Evolutionary conservation across 495 filamentous ascomycete species (phyloP).

Genomic region (Penicillium maclennaniae): DNA sequence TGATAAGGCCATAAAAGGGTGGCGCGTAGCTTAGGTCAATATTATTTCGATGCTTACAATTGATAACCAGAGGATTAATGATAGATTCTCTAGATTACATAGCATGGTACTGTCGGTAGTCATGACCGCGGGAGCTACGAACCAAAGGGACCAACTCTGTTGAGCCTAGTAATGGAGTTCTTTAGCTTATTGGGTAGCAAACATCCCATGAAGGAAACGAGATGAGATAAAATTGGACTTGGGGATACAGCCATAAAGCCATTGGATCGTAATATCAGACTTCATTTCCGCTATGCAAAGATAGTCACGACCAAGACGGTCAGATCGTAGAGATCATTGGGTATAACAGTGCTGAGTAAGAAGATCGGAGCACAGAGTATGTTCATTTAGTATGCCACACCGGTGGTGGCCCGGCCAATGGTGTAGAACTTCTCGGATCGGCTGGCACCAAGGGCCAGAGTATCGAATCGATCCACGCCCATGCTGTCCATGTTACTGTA

Average conservation of each 20-base stretch:
- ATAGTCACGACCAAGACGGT: not conserved
- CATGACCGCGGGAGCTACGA: slow-evolving; percentile 4
- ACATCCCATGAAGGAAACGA: not conserved
- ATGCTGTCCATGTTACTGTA: slow-evolving; percentile 59
- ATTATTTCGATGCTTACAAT: not conserved
- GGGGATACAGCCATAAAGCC: not conserved
- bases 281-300: slow-evolving; percentile 13
- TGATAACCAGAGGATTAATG: not conserved
- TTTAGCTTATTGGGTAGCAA: not conserved
- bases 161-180: slow-evolving; percentile 1
- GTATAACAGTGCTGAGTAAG: not conserved
- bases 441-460: slow-evolving; percentile 49
- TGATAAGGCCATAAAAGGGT: slow-evolving; percentile 53
- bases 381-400: slow-evolving; percentile 27
- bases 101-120: not conserved
- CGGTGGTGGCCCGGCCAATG: slow-evolving; percentile 31
- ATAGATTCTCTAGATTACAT: not conserved
- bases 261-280: slow-evolving; percentile 1
- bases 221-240: not conserved
- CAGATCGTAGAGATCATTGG: not conserved
- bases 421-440: slow-evolving; percentile 38
- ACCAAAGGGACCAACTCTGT: not conserved
- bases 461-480: slow-evolving; percentile 69
- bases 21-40: slow-evolving; percentile 22
- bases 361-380: not conserved